Base-by-base conservation (phyloP, 495 filamentous ascomycete species). In the Cercophora newfieldiana region DNA sequence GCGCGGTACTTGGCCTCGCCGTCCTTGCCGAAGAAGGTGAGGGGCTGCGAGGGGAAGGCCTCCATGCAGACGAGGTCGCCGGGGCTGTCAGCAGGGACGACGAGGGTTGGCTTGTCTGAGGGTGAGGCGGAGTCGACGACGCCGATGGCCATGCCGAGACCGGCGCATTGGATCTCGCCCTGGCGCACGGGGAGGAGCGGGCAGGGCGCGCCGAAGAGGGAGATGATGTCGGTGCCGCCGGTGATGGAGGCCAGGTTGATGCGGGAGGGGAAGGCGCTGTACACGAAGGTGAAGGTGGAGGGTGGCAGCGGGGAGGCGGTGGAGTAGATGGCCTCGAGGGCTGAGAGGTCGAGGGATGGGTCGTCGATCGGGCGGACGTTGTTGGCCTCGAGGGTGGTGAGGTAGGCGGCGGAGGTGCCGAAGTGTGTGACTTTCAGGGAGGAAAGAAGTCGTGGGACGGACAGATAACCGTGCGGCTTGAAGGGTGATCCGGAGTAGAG, bases 401-500 rank as follows among this genome's bases (percentile, higher is more conserved):
- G 89, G 71, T 97, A 99, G 68, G 94, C 94, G 14, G 93, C 94
- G 18, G 89, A 93, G 18, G 93, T 97, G 57, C 93, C 93, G 71
- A 97, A 97, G 73, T 97, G 94, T 8, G 91, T 94, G 47, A 97
- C 91, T 26, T 83, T 62, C 65, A 80, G 70, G 24, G 72, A 69
- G 7, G 79, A 79, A 47, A 82, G 71, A 4, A 82, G 73, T 24
- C 69, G 71, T 21, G 82, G 80, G 18, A 82, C 48, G 1, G 80
- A 81, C 33, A 77, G 66, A 69, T 79, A 74, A 12, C 75, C 75
- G 60, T 82, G 75, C 0, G 81, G 79, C 25, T 87, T 81, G 82
- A 97, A 97, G 19, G 93, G 93, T 0, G 91, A 95, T 30, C 93
- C 93, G 66, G 95, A 90, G 75, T 97, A 97, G 3, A 96, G 83